These are phyloP conservation scores for Solanum etuberosum DNA, from an alignment of 257 asterid genomes.

Conservation along the genomic window DNA sequence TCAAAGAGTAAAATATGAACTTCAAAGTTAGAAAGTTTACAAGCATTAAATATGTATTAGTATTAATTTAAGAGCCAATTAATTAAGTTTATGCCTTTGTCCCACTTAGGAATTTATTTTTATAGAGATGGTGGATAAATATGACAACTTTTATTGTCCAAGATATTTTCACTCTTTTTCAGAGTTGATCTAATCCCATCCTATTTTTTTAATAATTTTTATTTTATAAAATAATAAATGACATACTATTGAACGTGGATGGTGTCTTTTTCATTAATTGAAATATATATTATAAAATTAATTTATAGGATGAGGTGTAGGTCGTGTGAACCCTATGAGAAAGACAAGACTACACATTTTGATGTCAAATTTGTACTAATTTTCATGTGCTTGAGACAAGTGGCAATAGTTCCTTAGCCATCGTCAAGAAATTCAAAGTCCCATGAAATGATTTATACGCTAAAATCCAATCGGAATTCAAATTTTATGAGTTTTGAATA, in stretches of 20 bases:
- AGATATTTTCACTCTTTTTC: background rate
- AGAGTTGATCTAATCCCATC: background rate
- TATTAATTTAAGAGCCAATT: background rate
- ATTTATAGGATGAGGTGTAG: background rate
- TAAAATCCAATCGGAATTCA: accelerated
- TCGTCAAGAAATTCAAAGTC: background rate
- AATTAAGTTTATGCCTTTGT: background rate
- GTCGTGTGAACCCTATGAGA: background rate
- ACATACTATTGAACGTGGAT: background rate
- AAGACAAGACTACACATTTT: background rate
- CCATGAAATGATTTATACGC: background rate
- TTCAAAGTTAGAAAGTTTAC: background rate
- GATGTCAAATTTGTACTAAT: background rate
- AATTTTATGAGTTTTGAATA: background rate
- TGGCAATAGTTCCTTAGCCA: background rate
- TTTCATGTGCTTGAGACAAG: background rate
- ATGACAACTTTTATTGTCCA: background rate
- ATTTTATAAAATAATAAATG: background rate
- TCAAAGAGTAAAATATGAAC: background rate
- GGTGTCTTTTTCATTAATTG: background rate
- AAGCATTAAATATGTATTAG: background rate
- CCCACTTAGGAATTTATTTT: background rate
- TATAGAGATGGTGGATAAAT: background rate
- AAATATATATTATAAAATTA: background rate
- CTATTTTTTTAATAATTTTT: background rate